phyloP scores from a whole-genome alignment of 2,329 filamentous ascomycete species.

The Hypoxylon sp. region DNA sequence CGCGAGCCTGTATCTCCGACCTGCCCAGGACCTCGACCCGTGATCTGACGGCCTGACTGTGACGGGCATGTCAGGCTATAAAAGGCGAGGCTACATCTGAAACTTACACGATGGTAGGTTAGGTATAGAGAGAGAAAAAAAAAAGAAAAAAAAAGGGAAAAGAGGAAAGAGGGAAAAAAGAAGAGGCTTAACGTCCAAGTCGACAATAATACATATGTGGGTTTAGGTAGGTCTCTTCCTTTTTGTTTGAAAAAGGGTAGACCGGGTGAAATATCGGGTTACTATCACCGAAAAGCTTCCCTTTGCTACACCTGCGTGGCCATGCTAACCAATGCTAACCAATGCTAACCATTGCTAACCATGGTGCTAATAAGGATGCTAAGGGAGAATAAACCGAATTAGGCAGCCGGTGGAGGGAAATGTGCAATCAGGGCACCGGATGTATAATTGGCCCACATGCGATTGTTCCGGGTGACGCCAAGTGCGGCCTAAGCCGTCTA shows the following conservation, averaged over 20 bases:
- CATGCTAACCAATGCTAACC: constrained; percentile 24
- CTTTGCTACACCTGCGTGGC: constrained; percentile 24
- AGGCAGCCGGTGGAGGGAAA: constrained; percentile 45
- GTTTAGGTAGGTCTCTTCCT: constrained; percentile 1
- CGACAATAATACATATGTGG: constrained; percentile 6
- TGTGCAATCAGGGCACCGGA: constrained; percentile 40
- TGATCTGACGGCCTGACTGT: constrained; percentile 48
- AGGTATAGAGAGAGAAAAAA: too few relatives aligned
- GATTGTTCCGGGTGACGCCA: constrained; percentile 44
- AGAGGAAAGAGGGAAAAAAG: neutral
- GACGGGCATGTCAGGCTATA: constrained; percentile 47
- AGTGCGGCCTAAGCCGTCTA: constrained; percentile 44
- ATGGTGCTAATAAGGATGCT: too few relatives aligned
- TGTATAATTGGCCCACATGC: constrained; percentile 45
- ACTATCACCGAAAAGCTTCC: constrained; percentile 34
- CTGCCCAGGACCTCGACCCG: constrained; percentile 46
- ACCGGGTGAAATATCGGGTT: constrained; percentile 34
- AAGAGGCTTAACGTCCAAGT: constrained; percentile 16
- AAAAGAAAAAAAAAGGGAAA: too few relatives aligned
- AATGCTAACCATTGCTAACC: constrained; percentile 12
- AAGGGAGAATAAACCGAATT: constrained; percentile 36
- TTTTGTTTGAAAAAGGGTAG: constrained; percentile 16
- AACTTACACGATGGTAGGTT: constrained; percentile 21
- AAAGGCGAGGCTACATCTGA: constrained; percentile 41
- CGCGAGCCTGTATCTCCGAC: constrained; percentile 44